These are phyloP conservation scores for Stagonosporopsis tanaceti DNA, from an alignment of 2,329 filamentous ascomycete species.

Conservation along the genomic window DNA sequence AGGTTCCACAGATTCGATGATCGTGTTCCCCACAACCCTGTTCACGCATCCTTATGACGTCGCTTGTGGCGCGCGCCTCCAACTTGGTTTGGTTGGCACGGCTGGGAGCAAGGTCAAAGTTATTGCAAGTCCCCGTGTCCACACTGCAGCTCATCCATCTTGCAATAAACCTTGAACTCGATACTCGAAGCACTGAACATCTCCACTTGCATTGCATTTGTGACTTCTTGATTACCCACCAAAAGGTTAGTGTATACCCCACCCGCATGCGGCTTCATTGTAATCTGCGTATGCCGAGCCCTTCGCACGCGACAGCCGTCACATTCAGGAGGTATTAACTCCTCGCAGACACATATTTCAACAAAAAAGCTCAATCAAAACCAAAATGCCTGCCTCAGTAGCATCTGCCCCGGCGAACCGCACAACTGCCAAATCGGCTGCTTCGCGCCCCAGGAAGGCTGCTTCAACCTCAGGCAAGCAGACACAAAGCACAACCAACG, in stretches of 20 bases:
- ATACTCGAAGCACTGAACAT: not conserved
- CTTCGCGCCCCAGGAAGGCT: conserved; percentile 44
- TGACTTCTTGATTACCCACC: not conserved
- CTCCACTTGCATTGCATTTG: conserved; percentile 3
- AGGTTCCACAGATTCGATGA: conserved; percentile 31
- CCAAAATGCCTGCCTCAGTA: conserved; percentile 47
- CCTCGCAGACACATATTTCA: not conserved
- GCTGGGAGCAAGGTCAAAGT: conserved; percentile 31
- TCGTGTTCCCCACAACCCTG: conserved; percentile 31
- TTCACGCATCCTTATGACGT: conserved; percentile 41
- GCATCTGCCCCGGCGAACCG: conserved; percentile 45
- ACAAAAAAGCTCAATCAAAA: not conserved
- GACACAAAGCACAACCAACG: conserved; percentile 33
- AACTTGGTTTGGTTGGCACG: conserved; percentile 32
- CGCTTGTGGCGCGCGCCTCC: conserved; percentile 45
- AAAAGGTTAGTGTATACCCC: conserved; percentile 26
- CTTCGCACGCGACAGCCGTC: conserved; percentile 29
- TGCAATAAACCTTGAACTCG: conserved; percentile 10
- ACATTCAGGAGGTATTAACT: not conserved
- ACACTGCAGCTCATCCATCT: conserved; percentile 22
- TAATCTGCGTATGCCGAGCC: conserved; percentile 22
- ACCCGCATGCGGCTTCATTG: conserved; percentile 10
- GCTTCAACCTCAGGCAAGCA: conserved; percentile 29
- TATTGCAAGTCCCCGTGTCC: conserved; percentile 26
- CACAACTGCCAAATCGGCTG: conserved; percentile 39